These are phyloP conservation scores for Sequoia sempervirens DNA, from an alignment of 75 land plant genomes.

Conservation along the genomic window DNA sequence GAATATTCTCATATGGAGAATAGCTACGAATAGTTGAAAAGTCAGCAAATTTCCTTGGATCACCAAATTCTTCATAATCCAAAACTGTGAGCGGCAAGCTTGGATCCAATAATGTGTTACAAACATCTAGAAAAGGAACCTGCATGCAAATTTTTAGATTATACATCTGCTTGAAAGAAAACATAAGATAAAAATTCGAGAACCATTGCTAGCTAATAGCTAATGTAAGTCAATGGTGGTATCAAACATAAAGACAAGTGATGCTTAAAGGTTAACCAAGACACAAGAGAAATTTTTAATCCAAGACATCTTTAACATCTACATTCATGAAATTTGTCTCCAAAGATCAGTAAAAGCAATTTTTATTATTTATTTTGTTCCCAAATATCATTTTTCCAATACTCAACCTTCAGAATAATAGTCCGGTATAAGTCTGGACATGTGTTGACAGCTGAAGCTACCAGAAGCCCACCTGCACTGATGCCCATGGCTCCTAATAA, in stretches of 20 bases:
- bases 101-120: slow-evolving; percentile 86
- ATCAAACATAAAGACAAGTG: background rate
- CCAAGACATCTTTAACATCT: background rate
- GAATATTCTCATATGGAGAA: slow-evolving; percentile 94
- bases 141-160: slow-evolving; percentile 19
- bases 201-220: background rate
- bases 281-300: background rate
- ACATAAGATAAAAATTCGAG: background rate
- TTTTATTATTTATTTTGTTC: background rate
- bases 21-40: slow-evolving; percentile 65
- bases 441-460: slow-evolving; percentile 78
- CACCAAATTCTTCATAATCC: slow-evolving; percentile 97
- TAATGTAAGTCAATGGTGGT: background rate
- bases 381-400: background rate
- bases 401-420: slow-evolving; percentile 77
- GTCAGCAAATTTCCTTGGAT: slow-evolving; percentile 46
- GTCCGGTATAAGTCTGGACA: slow-evolving; percentile 68
- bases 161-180: background rate
- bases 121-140: slow-evolving; percentile 95
- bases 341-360: background rate
- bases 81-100: slow-evolving; percentile 74
- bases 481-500: slow-evolving; percentile 61
- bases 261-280: background rate
- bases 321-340: background rate
- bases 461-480: slow-evolving; percentile 92